Percentiles rank a stretch among this genome's conserved stretches.
phyloP scores from a whole-genome alignment of 139 green algal species.

The Volvox reticuliferus region DNA sequence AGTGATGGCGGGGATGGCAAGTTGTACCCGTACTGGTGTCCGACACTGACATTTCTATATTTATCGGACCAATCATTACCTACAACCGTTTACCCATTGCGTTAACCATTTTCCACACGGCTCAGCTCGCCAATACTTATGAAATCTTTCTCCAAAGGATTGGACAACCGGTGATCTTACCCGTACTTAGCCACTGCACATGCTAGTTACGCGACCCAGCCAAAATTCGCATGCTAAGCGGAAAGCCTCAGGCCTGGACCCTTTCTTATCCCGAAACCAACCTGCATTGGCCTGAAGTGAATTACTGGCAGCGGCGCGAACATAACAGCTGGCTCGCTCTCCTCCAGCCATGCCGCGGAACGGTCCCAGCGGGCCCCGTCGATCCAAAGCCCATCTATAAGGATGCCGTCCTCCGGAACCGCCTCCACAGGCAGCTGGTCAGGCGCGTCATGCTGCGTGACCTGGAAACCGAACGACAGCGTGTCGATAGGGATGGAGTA shows the following conservation, averaged over 20 bases:
- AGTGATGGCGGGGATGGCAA: neutral
- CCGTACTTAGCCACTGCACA: too few relatives aligned
- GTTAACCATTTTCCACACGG: too few relatives aligned
- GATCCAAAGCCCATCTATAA: slow-evolving; percentile 83
- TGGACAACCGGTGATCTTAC: too few relatives aligned
- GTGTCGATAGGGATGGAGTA: slow-evolving; percentile 87
- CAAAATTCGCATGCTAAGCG: too few relatives aligned
- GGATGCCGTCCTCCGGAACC: slow-evolving; percentile 77
- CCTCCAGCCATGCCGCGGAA: slow-evolving; percentile 59
- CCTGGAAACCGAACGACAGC: slow-evolving; percentile 81
- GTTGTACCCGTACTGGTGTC: too few relatives aligned
- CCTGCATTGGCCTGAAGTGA: slow-evolving; percentile 71
- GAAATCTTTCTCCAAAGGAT: too few relatives aligned
- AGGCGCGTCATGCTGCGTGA: slow-evolving; percentile 50
- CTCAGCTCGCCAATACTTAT: too few relatives aligned
- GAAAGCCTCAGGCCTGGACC: too few relatives aligned
- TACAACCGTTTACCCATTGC: too few relatives aligned
- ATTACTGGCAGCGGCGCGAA: slow-evolving; percentile 82
- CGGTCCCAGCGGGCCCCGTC: slow-evolving; percentile 80
- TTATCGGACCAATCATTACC: too few relatives aligned
- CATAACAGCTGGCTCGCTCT: slow-evolving; percentile 81
- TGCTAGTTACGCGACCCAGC: too few relatives aligned
- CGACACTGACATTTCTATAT: too few relatives aligned
- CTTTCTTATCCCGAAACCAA: neutral
- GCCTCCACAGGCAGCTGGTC: slow-evolving; percentile 37